Conservation (phyloP, 129 eudicot genomes). For the Chrysanthemum seticuspe region DNA sequence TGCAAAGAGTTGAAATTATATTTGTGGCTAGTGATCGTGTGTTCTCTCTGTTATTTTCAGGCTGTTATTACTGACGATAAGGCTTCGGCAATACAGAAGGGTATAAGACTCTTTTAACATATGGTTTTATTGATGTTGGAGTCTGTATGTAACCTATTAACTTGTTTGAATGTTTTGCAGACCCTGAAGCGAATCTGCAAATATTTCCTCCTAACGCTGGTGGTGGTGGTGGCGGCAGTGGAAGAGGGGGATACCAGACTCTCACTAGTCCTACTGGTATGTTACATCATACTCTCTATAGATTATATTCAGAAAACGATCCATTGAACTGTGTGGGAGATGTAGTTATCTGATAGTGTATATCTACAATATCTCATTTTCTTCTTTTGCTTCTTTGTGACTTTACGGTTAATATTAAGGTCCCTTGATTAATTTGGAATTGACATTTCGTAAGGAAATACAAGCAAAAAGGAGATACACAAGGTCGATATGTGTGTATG, state of each 20-base stretch:
- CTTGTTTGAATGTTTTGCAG: constrained; percentile 45
- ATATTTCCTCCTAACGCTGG: constrained; percentile 65
- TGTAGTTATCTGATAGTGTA: background rate
- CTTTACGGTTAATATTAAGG: background rate
- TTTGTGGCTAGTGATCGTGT: constrained; percentile 1
- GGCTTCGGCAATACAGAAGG: constrained; percentile 42
- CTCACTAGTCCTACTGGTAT: constrained; percentile 64
- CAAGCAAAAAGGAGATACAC: constrained; percentile 8
- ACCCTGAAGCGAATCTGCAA: constrained; percentile 78
- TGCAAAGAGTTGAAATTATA: constrained; percentile 11
- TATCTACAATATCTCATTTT: constrained; percentile 7
- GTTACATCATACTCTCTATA: constrained; percentile 9
- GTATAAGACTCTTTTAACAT: constrained; percentile 37
- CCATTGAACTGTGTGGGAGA: background rate
- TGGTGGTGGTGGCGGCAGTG: constrained; percentile 44
- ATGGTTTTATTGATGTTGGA: background rate
- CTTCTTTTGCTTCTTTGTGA: background rate
- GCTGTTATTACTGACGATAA: constrained; percentile 77
- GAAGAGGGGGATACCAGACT: constrained; percentile 68
- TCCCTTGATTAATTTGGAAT: constrained; percentile 3
- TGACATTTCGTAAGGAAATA: constrained; percentile 9
- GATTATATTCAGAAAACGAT: constrained; percentile 6
- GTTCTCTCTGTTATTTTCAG: constrained; percentile 37
- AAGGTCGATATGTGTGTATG: constrained; percentile 1
- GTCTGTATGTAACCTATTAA: background rate